Conservation (phyloP, 2,329 filamentous ascomycete species). For the Curvularia verruculosa region DNA sequence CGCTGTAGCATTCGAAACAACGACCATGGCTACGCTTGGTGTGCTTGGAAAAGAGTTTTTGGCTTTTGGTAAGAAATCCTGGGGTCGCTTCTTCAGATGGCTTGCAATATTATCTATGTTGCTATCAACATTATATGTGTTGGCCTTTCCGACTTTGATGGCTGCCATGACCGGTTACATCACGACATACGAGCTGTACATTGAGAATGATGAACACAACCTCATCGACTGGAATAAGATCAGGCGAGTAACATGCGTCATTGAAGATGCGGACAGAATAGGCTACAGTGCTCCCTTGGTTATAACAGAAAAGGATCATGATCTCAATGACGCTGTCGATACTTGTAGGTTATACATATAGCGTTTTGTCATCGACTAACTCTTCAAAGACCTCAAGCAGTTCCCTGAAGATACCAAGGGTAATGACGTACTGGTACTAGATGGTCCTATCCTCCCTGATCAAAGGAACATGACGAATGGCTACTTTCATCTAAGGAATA, state of each 20-base stretch:
- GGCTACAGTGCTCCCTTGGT: conserved; percentile 25
- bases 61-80: conserved; percentile 28
- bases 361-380: not conserved
- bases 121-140: conserved; percentile 41
- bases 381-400: not conserved
- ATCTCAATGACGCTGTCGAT: conserved; percentile 16
- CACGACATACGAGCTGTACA: conserved; percentile 36
- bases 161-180: conserved; percentile 51
- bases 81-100: conserved; percentile 44
- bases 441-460: not conserved
- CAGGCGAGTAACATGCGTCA: conserved; percentile 18
- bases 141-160: conserved; percentile 47
- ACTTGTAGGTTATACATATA: conserved; percentile 23
- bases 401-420: not conserved
- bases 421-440: not conserved
- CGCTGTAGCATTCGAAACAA: conserved; percentile 38
- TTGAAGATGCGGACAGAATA: conserved; percentile 28
- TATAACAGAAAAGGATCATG: conserved; percentile 16
- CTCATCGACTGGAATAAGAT: conserved; percentile 35
- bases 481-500: not conserved
- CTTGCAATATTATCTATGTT: conserved; percentile 39
- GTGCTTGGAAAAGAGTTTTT: conserved; percentile 40
- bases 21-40: conserved; percentile 38
- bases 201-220: conserved; percentile 32
- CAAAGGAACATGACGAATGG: not conserved